phyloP scores from a whole-genome alignment of 73 alveolate species.

The Durusdinium trenchii region DNA sequence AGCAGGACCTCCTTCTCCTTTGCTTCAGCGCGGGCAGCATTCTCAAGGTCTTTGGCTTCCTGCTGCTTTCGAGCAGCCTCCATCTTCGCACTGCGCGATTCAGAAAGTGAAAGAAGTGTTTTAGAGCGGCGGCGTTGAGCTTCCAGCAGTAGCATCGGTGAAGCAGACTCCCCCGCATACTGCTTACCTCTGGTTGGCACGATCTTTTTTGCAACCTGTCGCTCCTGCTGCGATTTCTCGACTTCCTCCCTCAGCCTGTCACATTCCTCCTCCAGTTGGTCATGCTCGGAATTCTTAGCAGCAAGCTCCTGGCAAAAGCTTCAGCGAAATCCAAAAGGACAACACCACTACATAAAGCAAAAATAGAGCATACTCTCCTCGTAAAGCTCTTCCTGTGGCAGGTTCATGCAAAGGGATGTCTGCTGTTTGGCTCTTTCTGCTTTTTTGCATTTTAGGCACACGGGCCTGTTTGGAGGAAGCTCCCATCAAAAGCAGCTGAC shows the following conservation, averaged over 20 bases:
- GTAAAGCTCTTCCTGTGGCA: no score
- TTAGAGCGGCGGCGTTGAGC: conserved; percentile 27
- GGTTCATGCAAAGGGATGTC: no score
- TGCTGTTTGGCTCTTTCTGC: no score
- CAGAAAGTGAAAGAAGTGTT: background rate
- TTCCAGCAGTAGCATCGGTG: background rate
- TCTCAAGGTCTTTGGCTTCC: background rate
- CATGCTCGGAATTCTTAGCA: background rate
- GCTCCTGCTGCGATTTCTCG: background rate
- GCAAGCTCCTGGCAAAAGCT: conserved; percentile 34
- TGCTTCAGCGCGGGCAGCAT: background rate
- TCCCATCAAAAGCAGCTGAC: no score
- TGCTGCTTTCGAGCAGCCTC: background rate
- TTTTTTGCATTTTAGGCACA: no score
- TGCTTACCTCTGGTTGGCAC: conserved; percentile 2
- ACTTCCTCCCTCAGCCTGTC: background rate
- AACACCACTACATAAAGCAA: no score
- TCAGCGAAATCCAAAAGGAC: no score
- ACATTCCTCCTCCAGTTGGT: conserved; percentile 40
- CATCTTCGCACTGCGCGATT: background rate
- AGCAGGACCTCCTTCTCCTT: conserved; percentile 20
- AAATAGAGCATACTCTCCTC: no score
- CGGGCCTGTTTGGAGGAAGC: no score
- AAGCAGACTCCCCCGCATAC: background rate
- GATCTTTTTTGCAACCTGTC: background rate